Conservation (phyloP, 208 protist species). For the Entamoeba histolytica region DNA sequence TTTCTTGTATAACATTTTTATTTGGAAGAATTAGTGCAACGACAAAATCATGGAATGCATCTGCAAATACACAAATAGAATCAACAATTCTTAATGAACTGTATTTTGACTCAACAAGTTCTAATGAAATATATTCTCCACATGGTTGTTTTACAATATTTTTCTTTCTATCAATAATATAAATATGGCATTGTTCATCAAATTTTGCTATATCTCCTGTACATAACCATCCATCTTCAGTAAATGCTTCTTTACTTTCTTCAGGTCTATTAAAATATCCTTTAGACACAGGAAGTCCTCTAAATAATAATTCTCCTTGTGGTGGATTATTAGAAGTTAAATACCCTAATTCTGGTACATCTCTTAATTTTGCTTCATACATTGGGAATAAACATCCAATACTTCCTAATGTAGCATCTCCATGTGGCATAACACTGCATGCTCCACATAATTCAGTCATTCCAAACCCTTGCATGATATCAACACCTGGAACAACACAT, state of each 20-base stretch:
- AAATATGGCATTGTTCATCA: neutral
- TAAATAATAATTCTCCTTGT: constrained; percentile 18
- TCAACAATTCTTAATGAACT: neutral
- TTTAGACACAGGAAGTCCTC: constrained; percentile 20
- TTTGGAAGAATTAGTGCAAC: neutral
- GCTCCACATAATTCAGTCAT: constrained; percentile 8
- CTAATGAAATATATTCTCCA: neutral
- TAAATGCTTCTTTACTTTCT: neutral
- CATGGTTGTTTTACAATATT: neutral
- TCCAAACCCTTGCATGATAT: constrained; percentile 9
- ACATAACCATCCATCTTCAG: neutral
- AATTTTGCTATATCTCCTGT: constrained; percentile 1
- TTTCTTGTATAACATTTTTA: neutral
- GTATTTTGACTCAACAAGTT: neutral
- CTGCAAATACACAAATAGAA: neutral
- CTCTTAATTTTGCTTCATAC: neutral
- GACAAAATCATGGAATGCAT: neutral
- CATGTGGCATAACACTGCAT: neutral
- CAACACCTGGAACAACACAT: neutral
- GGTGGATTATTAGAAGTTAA: neutral
- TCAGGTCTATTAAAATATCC: constrained; percentile 23
- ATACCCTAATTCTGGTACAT: neutral
- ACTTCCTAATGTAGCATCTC: neutral
- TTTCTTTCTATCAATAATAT: constrained; percentile 7
- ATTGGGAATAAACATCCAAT: neutral